Evolutionary conservation across 768 basidiomycete genomes (phyloP), one percentile per base, ranked within the genome.

Genomic region (Boletus edulis): DNA sequence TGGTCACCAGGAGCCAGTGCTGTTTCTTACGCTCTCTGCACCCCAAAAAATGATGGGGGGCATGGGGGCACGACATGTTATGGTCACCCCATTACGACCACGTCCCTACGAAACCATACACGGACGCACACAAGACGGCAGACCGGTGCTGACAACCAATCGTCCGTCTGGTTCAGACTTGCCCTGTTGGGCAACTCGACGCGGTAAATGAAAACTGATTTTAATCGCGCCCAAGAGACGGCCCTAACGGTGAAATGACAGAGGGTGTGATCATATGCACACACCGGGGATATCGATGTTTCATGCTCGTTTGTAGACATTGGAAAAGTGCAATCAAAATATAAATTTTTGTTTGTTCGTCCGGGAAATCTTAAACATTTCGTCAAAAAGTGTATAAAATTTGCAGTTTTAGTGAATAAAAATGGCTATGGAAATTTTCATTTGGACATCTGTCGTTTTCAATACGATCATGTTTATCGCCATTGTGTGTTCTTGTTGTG

Each of bases 101-200:
- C 14, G 18, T 17, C 29, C 34, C 35, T 17, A 20, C 27, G 12
- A 43, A 20, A 35, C 14, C 13, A 35, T 35, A 35, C 34, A 11
- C 34, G 17, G 46, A 24, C 31, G 38, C 15, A 41, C 11, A 44
- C 43, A 43, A 3, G 11, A 24, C 20, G n/a, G 13, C 34, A 35
- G 14, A 35, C 29, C 11, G 12, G 4, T 17, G 37, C 18, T 53
- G 50, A 9, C 20, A 44, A 15, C 38, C 10, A 29, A n/a, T 22
- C 24, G 27, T 60, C 29, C 37, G 40, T 47, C 51, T 38, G 50
- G 60, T 46, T n/a, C 60, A 39, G 34, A 58, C 8, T 62, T 58
- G 31, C 60, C 60, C 6, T 0, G 35, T 49, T 42, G 7, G 51
- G 54, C 18, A 44, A 45, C 34, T 29, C 17, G 32, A 18, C 31